These are phyloP conservation scores for Apiospora koreana DNA, from an alignment of 2,329 filamentous ascomycete species.

Conservation along the genomic window DNA sequence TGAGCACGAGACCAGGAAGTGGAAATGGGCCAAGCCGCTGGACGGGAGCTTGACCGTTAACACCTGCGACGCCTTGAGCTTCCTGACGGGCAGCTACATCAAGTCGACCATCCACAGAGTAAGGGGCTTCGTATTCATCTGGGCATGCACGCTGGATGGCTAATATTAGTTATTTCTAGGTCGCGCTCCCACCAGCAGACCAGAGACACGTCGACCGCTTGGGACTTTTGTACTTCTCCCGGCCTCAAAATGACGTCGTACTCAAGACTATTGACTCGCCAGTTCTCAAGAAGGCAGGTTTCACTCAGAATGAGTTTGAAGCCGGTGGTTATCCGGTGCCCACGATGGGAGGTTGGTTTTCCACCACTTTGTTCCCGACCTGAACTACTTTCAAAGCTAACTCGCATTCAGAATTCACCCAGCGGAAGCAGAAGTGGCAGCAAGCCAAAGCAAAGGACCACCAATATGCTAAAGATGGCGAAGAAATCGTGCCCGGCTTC, in stretches of 20 bases:
- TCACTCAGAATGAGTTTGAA: conserved; percentile 40
- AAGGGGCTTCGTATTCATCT: not conserved
- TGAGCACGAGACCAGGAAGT: conserved; percentile 41
- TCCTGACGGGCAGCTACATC: conserved; percentile 47
- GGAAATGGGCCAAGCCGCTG: conserved; percentile 48
- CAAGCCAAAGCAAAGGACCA: conserved; percentile 28
- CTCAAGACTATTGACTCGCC: conserved; percentile 41
- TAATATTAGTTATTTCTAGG: conserved; percentile 34
- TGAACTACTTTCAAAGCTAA: not conserved
- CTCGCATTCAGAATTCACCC: conserved; percentile 33
- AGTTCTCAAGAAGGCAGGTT: conserved; percentile 34
- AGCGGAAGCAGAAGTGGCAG: conserved; percentile 39
- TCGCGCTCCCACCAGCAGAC: conserved; percentile 40
- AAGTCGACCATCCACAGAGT: conserved; percentile 38
- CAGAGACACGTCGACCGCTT: conserved; percentile 47
- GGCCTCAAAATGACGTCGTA: conserved; percentile 40
- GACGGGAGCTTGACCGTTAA: conserved; percentile 50
- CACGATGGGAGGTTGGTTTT: conserved; percentile 33
- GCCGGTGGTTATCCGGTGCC: conserved; percentile 31
- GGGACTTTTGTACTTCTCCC: conserved; percentile 53
- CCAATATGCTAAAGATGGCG: conserved; percentile 29
- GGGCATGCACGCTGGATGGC: too few relatives aligned
- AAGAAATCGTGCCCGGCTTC: conserved; percentile 38
- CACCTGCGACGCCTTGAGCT: conserved; percentile 45
- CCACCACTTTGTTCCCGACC: too few relatives aligned